Conservation (phyloP, 2,329 filamentous ascomycete species). For the Atkinsonella hypoxylon region DNA sequence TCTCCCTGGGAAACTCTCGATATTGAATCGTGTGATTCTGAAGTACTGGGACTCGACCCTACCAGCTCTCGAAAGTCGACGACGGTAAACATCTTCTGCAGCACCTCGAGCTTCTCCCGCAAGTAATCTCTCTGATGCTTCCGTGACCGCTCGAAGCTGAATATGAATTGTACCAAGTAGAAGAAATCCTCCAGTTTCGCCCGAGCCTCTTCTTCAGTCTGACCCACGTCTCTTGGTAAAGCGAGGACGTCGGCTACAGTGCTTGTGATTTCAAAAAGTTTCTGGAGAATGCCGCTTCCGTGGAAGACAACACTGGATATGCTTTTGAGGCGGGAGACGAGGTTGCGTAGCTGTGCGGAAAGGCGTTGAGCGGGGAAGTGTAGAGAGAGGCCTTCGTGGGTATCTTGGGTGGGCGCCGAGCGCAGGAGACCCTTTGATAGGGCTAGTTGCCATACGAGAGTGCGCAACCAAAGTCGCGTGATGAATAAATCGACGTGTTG, state of each 20-base stretch:
- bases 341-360: conserved; percentile 25
- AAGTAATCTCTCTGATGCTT: conserved; percentile 30
- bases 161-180: conserved; percentile 37
- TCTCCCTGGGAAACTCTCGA: conserved; percentile 1
- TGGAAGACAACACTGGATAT: conserved; percentile 38
- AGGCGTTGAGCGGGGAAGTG: conserved; percentile 28
- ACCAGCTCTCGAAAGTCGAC: conserved; percentile 17
- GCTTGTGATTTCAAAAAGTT: conserved; percentile 48
- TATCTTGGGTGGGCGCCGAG: conserved; percentile 18
- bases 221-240: conserved; percentile 29
- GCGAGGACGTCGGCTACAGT: conserved; percentile 47
- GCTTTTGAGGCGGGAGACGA: conserved; percentile 23
- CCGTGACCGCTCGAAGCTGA: conserved; percentile 35
- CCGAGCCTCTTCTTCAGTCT: conserved; percentile 29
- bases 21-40: conserved; percentile 4
- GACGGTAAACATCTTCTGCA: conserved; percentile 20
- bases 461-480: conserved; percentile 29
- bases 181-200: conserved; percentile 40
- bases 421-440: conserved; percentile 26
- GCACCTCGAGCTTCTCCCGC: conserved; percentile 25
- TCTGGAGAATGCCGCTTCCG: conserved; percentile 43
- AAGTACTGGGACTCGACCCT: conserved; percentile 12
- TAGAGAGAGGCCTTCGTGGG: conserved; percentile 26
- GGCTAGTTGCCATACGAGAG: conserved; percentile 29
- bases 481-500: conserved; percentile 29